Evolutionary conservation across 1,139 yeast genomes (phyloP).

Genomic region (Magnusiomyces fungicola): DNA sequence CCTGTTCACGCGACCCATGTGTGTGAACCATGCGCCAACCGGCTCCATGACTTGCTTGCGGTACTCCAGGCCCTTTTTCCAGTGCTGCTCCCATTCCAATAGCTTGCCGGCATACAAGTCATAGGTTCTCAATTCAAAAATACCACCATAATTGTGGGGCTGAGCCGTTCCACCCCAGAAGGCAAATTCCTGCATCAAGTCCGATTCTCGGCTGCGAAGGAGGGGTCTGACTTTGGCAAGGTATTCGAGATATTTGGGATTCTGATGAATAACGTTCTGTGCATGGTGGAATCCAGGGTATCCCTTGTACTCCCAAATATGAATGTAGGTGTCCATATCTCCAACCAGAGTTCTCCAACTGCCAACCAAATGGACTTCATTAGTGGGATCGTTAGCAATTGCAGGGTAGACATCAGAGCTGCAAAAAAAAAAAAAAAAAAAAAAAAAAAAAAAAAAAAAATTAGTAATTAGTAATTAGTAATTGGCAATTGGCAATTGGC

Average conservation of each 20-base stretch:
- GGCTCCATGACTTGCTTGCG: slow-evolving; percentile 42
- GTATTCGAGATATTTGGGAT: slow-evolving; percentile 29
- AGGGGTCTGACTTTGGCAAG: slow-evolving; percentile 29
- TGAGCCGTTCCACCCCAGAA: slow-evolving; percentile 42
- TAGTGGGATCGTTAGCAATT: slow-evolving; percentile 29
- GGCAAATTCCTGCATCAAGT: slow-evolving; percentile 37
- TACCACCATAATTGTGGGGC: slow-evolving; percentile 38
- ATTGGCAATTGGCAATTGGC: no score
- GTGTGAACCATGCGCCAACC: slow-evolving; percentile 41
- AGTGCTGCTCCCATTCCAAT: slow-evolving; percentile 38
- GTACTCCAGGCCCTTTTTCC: slow-evolving; percentile 37
- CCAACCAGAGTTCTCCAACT: slow-evolving; percentile 39
- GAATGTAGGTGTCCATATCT: slow-evolving; percentile 34
- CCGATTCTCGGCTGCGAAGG: slow-evolving; percentile 32
- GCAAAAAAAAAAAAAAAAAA: no score
- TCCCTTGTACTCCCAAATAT: slow-evolving; percentile 41
- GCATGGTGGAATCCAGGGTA: slow-evolving; percentile 38
- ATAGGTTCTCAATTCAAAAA: slow-evolving; percentile 37
- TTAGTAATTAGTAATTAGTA: no score
- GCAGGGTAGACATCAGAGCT: slow-evolving; percentile 31
- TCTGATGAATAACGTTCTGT: slow-evolving; percentile 31
- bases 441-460: no score
- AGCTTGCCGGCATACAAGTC: slow-evolving; percentile 36
- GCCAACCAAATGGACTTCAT: slow-evolving; percentile 36
- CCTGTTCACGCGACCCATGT: slow-evolving; percentile 35